Percentiles rank a stretch among this genome's conserved stretches.
Conservation (phyloP, 2,329 filamentous ascomycete species). For the Apiospora kogelbergensis region DNA sequence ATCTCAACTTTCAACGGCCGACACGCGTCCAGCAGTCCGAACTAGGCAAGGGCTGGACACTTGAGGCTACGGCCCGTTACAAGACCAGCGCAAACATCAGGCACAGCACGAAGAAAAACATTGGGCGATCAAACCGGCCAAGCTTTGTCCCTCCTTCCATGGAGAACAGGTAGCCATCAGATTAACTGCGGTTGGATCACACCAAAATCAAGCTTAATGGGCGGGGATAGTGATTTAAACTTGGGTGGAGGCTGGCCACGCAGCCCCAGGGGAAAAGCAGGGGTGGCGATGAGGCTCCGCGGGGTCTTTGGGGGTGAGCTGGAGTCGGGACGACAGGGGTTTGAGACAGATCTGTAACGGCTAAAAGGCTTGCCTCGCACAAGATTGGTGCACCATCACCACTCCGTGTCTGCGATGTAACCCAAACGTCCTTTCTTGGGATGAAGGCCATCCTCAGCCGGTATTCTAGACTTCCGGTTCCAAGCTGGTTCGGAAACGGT, state of each 20-base stretch:
- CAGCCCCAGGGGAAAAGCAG: conserved; percentile 16
- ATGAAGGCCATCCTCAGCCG: conserved; percentile 12
- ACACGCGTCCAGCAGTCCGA: conserved; percentile 5
- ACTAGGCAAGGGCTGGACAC: conserved; percentile 10
- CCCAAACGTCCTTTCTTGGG: conserved; percentile 9
- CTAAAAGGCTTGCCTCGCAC: conserved; percentile 7
- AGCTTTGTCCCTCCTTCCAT: background rate
- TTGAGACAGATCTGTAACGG: conserved; percentile 31
- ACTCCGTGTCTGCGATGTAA: conserved; percentile 15
- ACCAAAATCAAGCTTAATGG: conserved; percentile 12
- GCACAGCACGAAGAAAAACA: background rate
- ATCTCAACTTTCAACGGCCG: background rate
- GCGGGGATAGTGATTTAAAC: background rate
- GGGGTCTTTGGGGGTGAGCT: conserved; percentile 4
- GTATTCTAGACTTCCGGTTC: conserved; percentile 23
- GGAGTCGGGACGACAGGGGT: conserved; percentile 23
- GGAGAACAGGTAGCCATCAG: background rate
- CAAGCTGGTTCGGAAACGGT: conserved; percentile 19
- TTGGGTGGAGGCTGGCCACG: conserved; percentile 12
- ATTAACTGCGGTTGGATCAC: background rate
- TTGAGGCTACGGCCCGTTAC: conserved; percentile 10
- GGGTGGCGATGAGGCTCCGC: conserved; percentile 10
- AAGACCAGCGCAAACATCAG: background rate
- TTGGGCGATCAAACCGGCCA: conserved; percentile 8
- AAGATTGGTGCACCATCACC: background rate